A percentile compares a stretch with the other conserved stretches of the same genome.
Conservation (phyloP, 2,329 filamentous ascomycete genomes). For the Pseudogymnoascus sp. region DNA sequence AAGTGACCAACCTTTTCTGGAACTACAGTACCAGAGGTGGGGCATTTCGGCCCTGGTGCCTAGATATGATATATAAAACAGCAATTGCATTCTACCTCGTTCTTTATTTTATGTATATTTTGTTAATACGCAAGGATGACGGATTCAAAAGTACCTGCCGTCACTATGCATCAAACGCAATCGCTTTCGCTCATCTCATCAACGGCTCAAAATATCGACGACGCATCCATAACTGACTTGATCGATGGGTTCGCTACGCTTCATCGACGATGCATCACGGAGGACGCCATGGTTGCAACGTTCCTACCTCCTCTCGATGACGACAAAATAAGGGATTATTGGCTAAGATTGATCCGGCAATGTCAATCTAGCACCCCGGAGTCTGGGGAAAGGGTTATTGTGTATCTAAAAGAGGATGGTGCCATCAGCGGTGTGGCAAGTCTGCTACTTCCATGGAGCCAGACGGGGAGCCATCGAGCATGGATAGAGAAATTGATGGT, state of each 20-base stretch:
- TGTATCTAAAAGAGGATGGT: slow-evolving; percentile 37
- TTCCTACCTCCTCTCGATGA: slow-evolving; percentile 53
- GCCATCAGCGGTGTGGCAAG: slow-evolving; percentile 49
- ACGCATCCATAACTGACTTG: neutral
- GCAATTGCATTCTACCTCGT: neutral
- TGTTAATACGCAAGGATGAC: neutral
- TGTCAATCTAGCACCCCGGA: slow-evolving; percentile 40
- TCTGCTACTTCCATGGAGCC: slow-evolving; percentile 41
- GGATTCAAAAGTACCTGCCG: neutral
- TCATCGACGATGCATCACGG: slow-evolving; percentile 50
- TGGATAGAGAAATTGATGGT: slow-evolving; percentile 52
- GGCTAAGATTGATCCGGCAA: slow-evolving; percentile 32
- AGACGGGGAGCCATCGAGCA: slow-evolving; percentile 49
- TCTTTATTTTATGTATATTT: neutral
- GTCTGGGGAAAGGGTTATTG: slow-evolving; percentile 41
- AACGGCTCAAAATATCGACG: neutral
- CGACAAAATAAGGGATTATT: slow-evolving; percentile 48
- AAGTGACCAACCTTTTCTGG: neutral
- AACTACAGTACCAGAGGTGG: neutral
- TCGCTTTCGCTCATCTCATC: neutral
- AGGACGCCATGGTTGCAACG: slow-evolving; percentile 46
- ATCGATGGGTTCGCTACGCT: slow-evolving; percentile 48
- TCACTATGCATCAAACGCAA: neutral
- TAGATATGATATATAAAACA: neutral
- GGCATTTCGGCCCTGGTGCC: neutral